phyloP scores from a whole-genome alignment of 768 basidiomycete species.

The Pleurotus citrinopileatus region DNA sequence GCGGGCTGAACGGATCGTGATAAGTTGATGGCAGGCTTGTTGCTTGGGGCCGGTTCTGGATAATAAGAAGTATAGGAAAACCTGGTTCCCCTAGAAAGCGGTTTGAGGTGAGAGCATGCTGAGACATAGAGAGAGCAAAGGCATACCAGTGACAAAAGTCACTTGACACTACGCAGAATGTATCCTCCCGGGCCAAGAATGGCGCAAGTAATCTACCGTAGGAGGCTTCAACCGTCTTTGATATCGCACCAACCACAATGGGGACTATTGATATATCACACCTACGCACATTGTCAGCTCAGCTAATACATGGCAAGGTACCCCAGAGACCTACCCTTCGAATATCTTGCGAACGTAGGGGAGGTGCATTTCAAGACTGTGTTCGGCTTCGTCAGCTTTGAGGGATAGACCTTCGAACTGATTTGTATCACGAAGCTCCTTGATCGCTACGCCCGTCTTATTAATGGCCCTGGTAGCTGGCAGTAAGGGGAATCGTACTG shows the following conservation, averaged over 20 bases:
- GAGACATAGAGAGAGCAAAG: background rate
- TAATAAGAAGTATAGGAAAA: constrained; percentile 91
- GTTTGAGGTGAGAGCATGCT: background rate
- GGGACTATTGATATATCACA: constrained; percentile 82
- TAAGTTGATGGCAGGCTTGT: constrained; percentile 45
- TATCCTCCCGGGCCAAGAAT: constrained; percentile 74
- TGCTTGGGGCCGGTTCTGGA: constrained; percentile 52
- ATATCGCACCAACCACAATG: constrained; percentile 83
- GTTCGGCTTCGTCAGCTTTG: constrained; percentile 85
- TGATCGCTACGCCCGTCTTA: constrained; percentile 48
- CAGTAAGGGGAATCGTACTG: constrained; percentile 44
- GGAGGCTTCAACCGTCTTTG: constrained; percentile 50
- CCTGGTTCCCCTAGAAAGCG: constrained; percentile 63
- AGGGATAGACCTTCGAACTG: constrained; percentile 68
- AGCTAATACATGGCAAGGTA: background rate
- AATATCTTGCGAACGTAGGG: constrained; percentile 88
- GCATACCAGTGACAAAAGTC: constrained; percentile 98
- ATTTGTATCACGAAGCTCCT: constrained; percentile 60
- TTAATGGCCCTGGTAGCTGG: background rate
- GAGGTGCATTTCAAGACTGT: constrained; percentile 97
- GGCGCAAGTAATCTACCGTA: constrained; percentile 77
- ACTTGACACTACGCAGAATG: constrained; percentile 87
- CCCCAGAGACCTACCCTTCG: constrained; percentile 51
- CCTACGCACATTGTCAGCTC: constrained; percentile 32
- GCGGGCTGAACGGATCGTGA: constrained; percentile 39